Evolutionary conservation across 2,329 filamentous ascomycete genomes (phyloP).

Genomic region (Colletotrichum sp.): DNA sequence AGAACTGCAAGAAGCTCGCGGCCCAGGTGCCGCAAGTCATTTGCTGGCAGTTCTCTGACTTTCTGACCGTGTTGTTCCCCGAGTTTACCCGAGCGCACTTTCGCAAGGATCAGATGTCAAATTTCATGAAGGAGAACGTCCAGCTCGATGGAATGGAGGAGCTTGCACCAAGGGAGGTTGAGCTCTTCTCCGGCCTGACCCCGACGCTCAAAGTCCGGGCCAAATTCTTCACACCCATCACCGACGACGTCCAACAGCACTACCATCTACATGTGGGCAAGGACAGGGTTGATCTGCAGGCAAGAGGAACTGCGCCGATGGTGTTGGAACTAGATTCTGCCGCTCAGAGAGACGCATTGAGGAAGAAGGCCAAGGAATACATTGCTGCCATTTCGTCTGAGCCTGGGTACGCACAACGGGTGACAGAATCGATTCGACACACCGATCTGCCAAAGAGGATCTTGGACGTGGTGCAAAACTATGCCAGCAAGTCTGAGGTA

Average conservation of each 20-base stretch:
- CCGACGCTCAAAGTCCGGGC: conserved; percentile 52
- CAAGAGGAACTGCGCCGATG: conserved; percentile 51
- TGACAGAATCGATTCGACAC: conserved; percentile 51
- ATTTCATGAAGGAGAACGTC: conserved; percentile 56
- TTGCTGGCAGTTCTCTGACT: conserved; percentile 65
- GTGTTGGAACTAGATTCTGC: conserved; percentile 50
- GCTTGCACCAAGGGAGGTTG: conserved; percentile 41
- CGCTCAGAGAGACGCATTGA: conserved; percentile 49
- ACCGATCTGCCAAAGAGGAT: conserved; percentile 52
- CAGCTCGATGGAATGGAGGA: conserved; percentile 44
- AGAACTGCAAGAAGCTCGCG: conserved; percentile 59
- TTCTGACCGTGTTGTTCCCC: conserved; percentile 57
- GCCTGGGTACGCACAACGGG: conserved; percentile 51
- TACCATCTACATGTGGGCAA: conserved; percentile 49
- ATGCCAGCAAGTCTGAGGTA: conserved; percentile 49
- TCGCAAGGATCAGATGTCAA: conserved; percentile 51
- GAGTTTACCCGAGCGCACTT: conserved; percentile 57
- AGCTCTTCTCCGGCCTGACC: conserved; percentile 56
- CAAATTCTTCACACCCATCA: conserved; percentile 57
- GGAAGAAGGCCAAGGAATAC: conserved; percentile 52
- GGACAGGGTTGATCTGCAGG: conserved; percentile 44
- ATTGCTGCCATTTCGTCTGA: conserved; percentile 53
- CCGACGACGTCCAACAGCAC: conserved; percentile 53
- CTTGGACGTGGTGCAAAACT: conserved; percentile 52
- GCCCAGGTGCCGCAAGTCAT: conserved; percentile 56